phyloP scores from a whole-genome alignment of 768 basidiomycete species.

The Termitomyces sp. region DNA sequence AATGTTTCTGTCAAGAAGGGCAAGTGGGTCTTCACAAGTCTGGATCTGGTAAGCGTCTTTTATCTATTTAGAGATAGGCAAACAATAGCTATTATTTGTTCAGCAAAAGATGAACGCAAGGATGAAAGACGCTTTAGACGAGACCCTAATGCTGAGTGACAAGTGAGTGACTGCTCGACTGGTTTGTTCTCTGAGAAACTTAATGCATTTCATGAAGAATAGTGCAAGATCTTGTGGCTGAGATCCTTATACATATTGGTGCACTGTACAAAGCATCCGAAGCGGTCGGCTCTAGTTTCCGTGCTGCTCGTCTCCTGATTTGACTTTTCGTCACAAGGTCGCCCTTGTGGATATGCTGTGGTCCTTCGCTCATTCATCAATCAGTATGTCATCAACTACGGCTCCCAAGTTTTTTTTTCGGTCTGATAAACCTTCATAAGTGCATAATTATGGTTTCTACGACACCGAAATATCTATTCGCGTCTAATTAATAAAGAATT shows the following conservation, averaged over 20 bases:
- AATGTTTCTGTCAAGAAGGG: conserved; percentile 63
- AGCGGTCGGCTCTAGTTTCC: conserved; percentile 48
- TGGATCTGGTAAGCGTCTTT: conserved; percentile 62
- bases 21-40: conserved; percentile 70
- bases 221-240: conserved; percentile 69
- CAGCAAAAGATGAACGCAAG: conserved; percentile 87
- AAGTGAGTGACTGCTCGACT: conserved; percentile 37
- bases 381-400: conserved; percentile 44
- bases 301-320: neutral
- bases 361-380: conserved; percentile 81
- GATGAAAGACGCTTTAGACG: conserved; percentile 89
- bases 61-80: neutral
- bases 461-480: neutral
- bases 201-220: conserved; percentile 43
- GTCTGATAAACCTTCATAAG: conserved; percentile 19
- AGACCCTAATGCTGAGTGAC: conserved; percentile 82
- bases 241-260: conserved; percentile 68
- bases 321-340: conserved; percentile 41
- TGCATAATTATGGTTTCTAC: conserved; percentile 41
- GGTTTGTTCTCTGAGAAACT: neutral
- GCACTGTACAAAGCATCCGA: conserved; percentile 89
- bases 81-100: neutral
- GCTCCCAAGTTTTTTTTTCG: neutral
- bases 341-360: conserved; percentile 88
- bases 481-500: neutral